phyloP scores from a whole-genome alignment of 257 asterid genomes.

The Solanum pinnatisectum region DNA sequence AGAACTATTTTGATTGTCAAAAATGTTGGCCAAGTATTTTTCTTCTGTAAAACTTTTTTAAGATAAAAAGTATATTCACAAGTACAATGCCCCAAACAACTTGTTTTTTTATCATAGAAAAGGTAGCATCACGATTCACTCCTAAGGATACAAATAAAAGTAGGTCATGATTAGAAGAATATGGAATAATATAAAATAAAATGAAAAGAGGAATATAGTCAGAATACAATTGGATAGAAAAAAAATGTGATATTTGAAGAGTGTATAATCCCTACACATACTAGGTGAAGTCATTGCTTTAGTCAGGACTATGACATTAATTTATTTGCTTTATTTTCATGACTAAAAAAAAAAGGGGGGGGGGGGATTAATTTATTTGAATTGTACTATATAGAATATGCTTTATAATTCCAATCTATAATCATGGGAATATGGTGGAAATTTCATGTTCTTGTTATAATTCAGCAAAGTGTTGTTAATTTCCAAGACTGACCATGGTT shows the following conservation, averaged over 20 bases:
- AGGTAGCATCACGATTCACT: not conserved
- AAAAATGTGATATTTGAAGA: not conserved
- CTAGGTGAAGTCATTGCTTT: constrained; percentile 16
- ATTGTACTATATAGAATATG: not conserved
- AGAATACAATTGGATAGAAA: not conserved
- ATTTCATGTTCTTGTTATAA: not conserved
- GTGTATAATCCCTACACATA: not conserved
- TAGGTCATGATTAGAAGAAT: not conserved
- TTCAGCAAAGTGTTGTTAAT: not conserved
- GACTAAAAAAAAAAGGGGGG: not conserved
- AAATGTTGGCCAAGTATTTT: not conserved
- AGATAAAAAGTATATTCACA: not conserved
- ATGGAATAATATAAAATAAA: not conserved
- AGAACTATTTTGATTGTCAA: not conserved
- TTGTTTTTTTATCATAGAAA: not conserved
- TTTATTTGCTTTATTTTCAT: not conserved
- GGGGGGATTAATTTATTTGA: not conserved
- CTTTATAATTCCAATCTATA: not conserved
- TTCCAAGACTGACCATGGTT: not conserved
- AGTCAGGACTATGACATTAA: not conserved
- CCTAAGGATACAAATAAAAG: not conserved
- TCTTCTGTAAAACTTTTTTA: not conserved
- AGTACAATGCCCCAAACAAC: not conserved
- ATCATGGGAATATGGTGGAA: not conserved
- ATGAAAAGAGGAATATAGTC: not conserved